A percentile compares a stretch with the other conserved stretches of the same genome.
These are phyloP conservation scores for Sechiopsis laciniata DNA, from an alignment of 306 rosid genomes.

Conservation along the genomic window DNA sequence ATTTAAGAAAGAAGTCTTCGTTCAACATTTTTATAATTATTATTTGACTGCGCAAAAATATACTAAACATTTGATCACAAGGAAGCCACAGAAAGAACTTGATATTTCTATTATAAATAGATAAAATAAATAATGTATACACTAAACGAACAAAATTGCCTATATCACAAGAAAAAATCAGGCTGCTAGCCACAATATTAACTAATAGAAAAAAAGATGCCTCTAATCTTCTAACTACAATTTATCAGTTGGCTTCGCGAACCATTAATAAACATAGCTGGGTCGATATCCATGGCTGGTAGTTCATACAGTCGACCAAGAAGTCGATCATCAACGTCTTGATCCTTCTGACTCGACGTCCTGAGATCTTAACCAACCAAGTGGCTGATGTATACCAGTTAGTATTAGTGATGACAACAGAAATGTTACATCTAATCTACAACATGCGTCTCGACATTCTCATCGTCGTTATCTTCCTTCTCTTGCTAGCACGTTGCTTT, in stretches of 20 bases:
- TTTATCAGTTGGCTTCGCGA: neutral
- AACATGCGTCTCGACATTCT: constrained; percentile 52
- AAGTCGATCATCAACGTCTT: too few species aligned
- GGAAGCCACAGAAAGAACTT: too few species aligned
- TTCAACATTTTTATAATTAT: too few species aligned
- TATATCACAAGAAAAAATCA: neutral
- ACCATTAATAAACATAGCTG: too few species aligned
- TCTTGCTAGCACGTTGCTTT: constrained; percentile 72
- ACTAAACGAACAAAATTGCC: neutral
- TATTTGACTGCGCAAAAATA: too few species aligned
- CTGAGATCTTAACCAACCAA: neutral
- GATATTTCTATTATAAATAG: too few species aligned
- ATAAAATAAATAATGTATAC: neutral
- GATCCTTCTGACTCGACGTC: too few species aligned
- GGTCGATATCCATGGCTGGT: neutral
- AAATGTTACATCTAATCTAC: constrained; percentile 25
- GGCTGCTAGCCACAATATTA: too few species aligned
- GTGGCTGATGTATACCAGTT: neutral
- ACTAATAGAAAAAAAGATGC: neutral
- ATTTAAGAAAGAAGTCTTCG: too few species aligned
- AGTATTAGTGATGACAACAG: constrained; percentile 7
- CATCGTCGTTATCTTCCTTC: constrained; percentile 52
- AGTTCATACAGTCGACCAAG: neutral
- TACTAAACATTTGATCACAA: too few species aligned
- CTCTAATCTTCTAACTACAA: neutral